Evolutionary conservation across 2,329 filamentous ascomycete genomes (phyloP).

Genomic region (Conoideocrella luteorostrata): DNA sequence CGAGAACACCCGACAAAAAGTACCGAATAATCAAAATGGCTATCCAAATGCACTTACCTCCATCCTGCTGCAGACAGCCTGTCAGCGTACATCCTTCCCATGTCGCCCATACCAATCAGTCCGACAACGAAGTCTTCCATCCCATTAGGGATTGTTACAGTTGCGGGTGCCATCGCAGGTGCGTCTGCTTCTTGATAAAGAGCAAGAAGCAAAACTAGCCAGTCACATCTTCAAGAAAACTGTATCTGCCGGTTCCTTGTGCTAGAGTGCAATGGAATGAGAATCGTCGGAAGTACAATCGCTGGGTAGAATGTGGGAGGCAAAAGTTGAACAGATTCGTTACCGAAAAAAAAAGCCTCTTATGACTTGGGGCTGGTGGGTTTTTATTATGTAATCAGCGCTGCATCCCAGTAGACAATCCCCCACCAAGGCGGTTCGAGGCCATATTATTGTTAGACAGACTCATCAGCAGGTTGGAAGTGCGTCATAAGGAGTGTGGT

Average conservation of each 20-base stretch:
- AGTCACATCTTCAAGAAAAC: conserved; percentile 19
- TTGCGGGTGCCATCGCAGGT: conserved; percentile 21
- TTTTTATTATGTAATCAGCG: conserved; percentile 5
- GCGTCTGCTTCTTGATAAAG: conserved; percentile 18
- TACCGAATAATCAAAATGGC: no score
- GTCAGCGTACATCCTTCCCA: conserved; percentile 97
- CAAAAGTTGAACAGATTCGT: accelerated
- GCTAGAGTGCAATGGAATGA: neutral
- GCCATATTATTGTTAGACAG: no score
- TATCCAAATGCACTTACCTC: conserved; percentile 63
- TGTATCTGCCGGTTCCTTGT: neutral
- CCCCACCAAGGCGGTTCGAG: no score
- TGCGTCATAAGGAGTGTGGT: no score
- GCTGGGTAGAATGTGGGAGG: neutral
- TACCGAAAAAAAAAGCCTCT: neutral
- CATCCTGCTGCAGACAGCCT: conserved; percentile 85
- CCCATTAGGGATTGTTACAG: conserved; percentile 26
- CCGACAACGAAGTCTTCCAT: conserved; percentile 74
- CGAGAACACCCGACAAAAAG: no score
- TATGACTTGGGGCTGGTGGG: neutral
- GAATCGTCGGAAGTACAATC: neutral
- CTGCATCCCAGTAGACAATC: no score
- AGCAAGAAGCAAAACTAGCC: conserved; percentile 17
- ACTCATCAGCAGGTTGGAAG: no score
- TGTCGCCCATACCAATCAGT: conserved; percentile 98